A percentile compares a stretch with the other conserved stretches of the same genome.
Conservation (phyloP, 2,329 filamentous ascomycete genomes). For the Diaporthe citri region DNA sequence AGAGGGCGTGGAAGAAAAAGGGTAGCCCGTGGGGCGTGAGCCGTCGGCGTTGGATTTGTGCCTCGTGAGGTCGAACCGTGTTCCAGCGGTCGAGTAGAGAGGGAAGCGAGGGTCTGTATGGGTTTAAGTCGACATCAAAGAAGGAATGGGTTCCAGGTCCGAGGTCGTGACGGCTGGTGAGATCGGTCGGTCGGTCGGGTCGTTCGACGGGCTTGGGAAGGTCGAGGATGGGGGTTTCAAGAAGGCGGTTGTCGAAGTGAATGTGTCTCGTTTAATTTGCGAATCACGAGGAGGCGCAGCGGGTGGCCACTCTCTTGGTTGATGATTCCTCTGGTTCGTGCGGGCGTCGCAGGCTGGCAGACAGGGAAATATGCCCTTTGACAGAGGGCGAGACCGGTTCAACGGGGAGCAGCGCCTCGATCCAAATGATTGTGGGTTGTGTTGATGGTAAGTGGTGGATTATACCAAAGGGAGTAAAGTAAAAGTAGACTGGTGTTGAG, state of each 20-base stretch:
- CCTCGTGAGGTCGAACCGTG: slow-evolving; percentile 35
- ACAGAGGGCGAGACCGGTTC: slow-evolving; percentile 40
- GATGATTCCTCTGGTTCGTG: slow-evolving; percentile 14
- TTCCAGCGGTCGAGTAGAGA: slow-evolving; percentile 30
- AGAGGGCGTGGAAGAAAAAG: slow-evolving; percentile 20
- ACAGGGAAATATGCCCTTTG: slow-evolving; percentile 33
- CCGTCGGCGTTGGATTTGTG: slow-evolving; percentile 5
- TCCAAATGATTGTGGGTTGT: slow-evolving; percentile 36
- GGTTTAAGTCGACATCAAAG: slow-evolving; percentile 37
- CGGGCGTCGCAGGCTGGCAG: slow-evolving; percentile 33
- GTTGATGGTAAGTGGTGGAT: slow-evolving; percentile 31
- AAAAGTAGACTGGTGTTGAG: slow-evolving; percentile 23
- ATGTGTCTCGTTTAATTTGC: slow-evolving; percentile 6
- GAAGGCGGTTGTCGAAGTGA: slow-evolving; percentile 27
- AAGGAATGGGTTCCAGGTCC: slow-evolving; percentile 25
- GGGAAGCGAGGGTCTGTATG: slow-evolving; percentile 10
- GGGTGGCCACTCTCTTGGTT: slow-evolving; percentile 18
- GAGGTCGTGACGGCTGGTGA: not conserved
- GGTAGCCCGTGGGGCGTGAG: slow-evolving; percentile 27
- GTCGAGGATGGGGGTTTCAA: slow-evolving; percentile 24
- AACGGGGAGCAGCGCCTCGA: slow-evolving; percentile 29
- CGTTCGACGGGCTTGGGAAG: not conserved
- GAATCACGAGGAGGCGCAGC: slow-evolving; percentile 29
- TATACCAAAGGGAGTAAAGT: slow-evolving; percentile 33
- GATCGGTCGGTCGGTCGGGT: slow-evolving; percentile 15